Evolutionary conservation across 1,284 basidiomycete species (phyloP).

Genomic region (Tilletia walkeri): DNA sequence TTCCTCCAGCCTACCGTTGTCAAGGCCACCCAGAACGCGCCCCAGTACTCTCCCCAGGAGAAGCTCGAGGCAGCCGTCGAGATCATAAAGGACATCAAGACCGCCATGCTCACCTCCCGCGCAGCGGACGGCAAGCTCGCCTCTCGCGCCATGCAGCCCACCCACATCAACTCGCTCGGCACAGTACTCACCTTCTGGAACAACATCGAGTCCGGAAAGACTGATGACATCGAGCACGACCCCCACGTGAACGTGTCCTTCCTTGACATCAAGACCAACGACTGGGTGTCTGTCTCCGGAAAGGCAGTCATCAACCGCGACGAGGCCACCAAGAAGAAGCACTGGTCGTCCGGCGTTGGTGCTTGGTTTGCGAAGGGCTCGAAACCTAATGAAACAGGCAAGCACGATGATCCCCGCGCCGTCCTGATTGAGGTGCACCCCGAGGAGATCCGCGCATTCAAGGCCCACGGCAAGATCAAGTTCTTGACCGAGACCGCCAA

Average conservation of each 20-base stretch:
- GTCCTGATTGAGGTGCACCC: constrained; percentile 77
- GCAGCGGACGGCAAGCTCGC: constrained; percentile 73
- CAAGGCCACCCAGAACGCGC: constrained; percentile 24
- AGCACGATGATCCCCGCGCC: constrained; percentile 75
- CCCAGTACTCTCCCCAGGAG: constrained; percentile 30
- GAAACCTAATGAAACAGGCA: constrained; percentile 81
- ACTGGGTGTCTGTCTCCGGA: constrained; percentile 82
- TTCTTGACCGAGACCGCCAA: constrained; percentile 60
- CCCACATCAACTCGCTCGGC: constrained; percentile 61
- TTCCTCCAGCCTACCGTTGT: constrained; percentile 3
- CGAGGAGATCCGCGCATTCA: constrained; percentile 61
- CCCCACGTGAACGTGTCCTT: constrained; percentile 59
- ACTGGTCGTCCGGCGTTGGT: constrained; percentile 38
- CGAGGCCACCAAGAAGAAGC: constrained; percentile 44
- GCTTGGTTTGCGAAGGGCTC: constrained; percentile 87
- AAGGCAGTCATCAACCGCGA: constrained; percentile 60
- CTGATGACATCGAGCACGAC: constrained; percentile 38
- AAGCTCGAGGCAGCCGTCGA: constrained; percentile 38
- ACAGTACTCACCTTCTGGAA: constrained; percentile 38
- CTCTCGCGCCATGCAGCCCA: constrained; percentile 77
- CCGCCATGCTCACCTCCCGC: constrained; percentile 75
- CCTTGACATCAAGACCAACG: constrained; percentile 69
- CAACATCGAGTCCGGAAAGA: constrained; percentile 46
- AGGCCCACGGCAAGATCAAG: constrained; percentile 36
- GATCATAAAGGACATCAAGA: constrained; percentile 38